Evolutionary conservation across 2,329 filamentous ascomycete species (phyloP).

Genomic region (Colletotrichum lupini): DNA sequence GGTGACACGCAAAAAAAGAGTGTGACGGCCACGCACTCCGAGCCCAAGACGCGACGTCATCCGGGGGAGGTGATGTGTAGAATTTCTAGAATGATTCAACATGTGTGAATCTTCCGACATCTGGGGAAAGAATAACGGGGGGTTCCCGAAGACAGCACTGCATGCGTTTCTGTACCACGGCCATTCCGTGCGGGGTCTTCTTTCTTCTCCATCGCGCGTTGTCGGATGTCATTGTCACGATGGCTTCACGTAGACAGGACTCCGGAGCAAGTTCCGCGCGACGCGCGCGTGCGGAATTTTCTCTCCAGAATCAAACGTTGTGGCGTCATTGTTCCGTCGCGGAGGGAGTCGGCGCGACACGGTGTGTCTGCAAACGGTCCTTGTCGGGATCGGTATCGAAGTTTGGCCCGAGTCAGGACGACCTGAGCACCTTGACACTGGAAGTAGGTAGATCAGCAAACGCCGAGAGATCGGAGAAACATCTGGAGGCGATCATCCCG

Average conservation of each 20-base stretch:
- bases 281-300: not conserved
- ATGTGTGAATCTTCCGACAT: not conserved
- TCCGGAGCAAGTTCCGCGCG: not conserved
- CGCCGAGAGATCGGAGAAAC: not conserved
- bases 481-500: too few relatives aligned
- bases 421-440: too few relatives aligned
- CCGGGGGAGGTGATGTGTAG: not conserved
- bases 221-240: not conserved
- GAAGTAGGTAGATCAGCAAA: not conserved
- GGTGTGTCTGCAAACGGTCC: not conserved
- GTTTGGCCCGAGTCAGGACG: not conserved
- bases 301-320: too few relatives aligned
- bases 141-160: too few relatives aligned
- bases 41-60: not conserved
- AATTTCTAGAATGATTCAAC: not conserved
- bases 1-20: not conserved
- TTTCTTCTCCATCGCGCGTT: not conserved
- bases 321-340: not conserved
- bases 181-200: not conserved
- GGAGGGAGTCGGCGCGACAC: not conserved
- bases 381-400: not conserved
- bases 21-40: not conserved
- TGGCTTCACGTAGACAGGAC: not conserved
- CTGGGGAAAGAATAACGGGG: not conserved
- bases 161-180: not conserved